These are phyloP conservation scores for Ophiostoma perfectum DNA, from an alignment of 2,329 filamentous ascomycete species.

Conservation along the genomic window DNA sequence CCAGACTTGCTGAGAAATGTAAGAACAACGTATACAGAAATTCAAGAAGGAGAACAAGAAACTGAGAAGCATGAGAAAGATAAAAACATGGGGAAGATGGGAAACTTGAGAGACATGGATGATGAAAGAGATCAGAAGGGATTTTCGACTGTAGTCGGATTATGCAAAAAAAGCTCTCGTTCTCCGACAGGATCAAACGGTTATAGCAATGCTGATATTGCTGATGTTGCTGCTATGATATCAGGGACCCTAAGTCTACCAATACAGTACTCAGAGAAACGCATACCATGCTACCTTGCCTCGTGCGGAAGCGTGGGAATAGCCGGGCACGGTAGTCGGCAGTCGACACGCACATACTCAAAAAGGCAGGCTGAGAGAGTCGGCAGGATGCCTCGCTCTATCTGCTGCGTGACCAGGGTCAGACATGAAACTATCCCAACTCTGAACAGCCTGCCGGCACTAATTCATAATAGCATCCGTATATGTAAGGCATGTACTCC, in stretches of 20 bases:
- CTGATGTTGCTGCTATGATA: neutral
- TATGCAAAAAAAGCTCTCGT: neutral
- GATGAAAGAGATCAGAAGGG: too few relatives aligned
- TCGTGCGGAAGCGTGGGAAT: slow-evolving; percentile 2
- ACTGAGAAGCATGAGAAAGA: neutral
- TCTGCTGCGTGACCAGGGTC: neutral
- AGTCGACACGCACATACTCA: neutral
- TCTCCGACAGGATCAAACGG: neutral
- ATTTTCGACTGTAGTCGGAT: too few relatives aligned
- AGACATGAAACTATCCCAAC: slow-evolving; percentile 3
- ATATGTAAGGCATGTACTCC: too few relatives aligned
- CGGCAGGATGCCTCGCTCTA: neutral
- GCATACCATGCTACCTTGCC: neutral
- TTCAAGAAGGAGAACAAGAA: too few relatives aligned
- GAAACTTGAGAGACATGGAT: neutral
- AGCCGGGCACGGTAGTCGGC: neutral
- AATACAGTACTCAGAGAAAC: neutral
- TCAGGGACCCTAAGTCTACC: neutral
- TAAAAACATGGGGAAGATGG: neutral
- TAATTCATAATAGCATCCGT: neutral
- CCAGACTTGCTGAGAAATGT: too few relatives aligned
- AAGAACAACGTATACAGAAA: too few relatives aligned
- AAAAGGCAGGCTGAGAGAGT: neutral
- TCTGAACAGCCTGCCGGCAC: neutral
- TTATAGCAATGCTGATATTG: neutral